These are phyloP conservation scores for Ophiocordyceps sinensis DNA, from an alignment of 2,329 filamentous ascomycete genomes.

Conservation along the genomic window DNA sequence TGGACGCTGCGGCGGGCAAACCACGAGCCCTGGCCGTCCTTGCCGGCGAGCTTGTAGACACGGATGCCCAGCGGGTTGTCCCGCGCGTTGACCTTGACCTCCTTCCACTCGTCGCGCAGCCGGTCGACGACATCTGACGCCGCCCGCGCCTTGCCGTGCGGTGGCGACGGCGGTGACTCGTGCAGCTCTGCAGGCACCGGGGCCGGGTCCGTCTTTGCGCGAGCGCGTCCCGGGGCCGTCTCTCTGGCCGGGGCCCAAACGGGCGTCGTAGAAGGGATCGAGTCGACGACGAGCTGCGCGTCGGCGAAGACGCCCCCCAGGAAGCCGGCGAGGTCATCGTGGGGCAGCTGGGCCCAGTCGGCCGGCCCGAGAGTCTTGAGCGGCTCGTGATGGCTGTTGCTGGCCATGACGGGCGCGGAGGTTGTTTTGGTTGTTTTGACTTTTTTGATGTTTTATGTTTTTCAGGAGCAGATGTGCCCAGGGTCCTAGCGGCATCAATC, in stretches of 20 bases:
- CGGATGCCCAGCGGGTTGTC: constrained; percentile 65
- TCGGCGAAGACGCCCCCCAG: constrained; percentile 47
- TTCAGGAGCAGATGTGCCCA: too few relatives aligned
- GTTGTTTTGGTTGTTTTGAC: too few relatives aligned
- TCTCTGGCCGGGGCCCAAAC: constrained; percentile 21
- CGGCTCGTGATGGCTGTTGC: constrained; percentile 45
- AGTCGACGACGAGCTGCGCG: constrained; percentile 60
- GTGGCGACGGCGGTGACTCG: constrained; percentile 27
- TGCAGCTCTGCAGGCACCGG: constrained; percentile 32
- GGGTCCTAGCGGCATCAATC: too few relatives aligned
- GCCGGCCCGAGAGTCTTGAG: constrained; percentile 41
- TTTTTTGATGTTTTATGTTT: not conserved
- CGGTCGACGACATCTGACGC: constrained; percentile 23
- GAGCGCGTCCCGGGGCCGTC: constrained; percentile 27
- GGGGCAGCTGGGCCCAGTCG: constrained; percentile 32
- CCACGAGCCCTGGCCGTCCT: constrained; percentile 78
- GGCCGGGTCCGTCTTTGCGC: constrained; percentile 41
- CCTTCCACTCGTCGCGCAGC: constrained; percentile 78
- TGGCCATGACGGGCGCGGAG: constrained; percentile 12
- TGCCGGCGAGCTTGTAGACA: constrained; percentile 65
- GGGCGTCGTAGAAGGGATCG: constrained; percentile 42
- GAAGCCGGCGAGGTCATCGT: constrained; percentile 36
- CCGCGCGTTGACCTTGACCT: constrained; percentile 54
- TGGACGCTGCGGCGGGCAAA: constrained; percentile 79
- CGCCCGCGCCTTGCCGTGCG: constrained; percentile 22